Percentiles rank a stretch among this genome's conserved stretches.
Evolutionary conservation across 1,284 basidiomycete species (phyloP).

Genomic region (Apiotrichum veenhuisii): DNA sequence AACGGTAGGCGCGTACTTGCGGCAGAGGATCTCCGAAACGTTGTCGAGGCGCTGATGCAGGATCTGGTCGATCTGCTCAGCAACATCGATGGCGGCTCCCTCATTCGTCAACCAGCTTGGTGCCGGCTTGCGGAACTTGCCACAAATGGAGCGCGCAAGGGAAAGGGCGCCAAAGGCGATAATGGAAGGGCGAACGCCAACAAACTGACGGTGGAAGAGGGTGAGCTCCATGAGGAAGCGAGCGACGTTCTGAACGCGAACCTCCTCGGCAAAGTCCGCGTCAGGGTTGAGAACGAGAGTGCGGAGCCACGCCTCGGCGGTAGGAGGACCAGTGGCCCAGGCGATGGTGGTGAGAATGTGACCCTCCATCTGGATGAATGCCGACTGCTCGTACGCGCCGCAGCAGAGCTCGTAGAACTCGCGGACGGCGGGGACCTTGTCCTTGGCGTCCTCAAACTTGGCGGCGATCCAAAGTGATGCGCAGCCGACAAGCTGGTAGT

Average conservation of each 20-base stretch:
- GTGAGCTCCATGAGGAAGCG: conserved; percentile 98
- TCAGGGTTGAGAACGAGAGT: conserved; percentile 49
- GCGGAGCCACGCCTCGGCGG: conserved; percentile 94
- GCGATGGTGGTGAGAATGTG: conserved; percentile 94
- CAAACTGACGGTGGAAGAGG: conserved; percentile 92
- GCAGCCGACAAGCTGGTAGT: conserved; percentile 98
- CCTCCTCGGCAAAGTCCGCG: conserved; percentile 66
- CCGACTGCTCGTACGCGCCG: conserved; percentile 90
- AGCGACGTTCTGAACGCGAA: conserved; percentile 86
- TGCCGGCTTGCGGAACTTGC: conserved; percentile 67
- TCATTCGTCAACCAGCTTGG: conserved; percentile 21
- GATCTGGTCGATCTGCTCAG: conserved; percentile 78
- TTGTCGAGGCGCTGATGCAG: conserved; percentile 80
- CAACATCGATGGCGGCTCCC: conserved; percentile 49
- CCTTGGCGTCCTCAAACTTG: conserved; percentile 99
- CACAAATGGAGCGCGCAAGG: conserved; percentile 80
- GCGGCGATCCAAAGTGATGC: conserved; percentile 98
- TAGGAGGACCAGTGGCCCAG: conserved; percentile 96
- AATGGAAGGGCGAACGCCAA: conserved; percentile 76
- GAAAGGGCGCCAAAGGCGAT: conserved; percentile 84
- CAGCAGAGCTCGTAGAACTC: conserved; percentile 93
- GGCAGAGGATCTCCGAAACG: conserved; percentile 87
- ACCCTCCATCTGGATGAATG: conserved; percentile 93
- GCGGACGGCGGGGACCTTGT: conserved; percentile 90
- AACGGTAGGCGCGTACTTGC: conserved; percentile 94